These are phyloP conservation scores for Oidium heveae DNA, from an alignment of 2,329 filamentous ascomycete genomes.

Conservation along the genomic window DNA sequence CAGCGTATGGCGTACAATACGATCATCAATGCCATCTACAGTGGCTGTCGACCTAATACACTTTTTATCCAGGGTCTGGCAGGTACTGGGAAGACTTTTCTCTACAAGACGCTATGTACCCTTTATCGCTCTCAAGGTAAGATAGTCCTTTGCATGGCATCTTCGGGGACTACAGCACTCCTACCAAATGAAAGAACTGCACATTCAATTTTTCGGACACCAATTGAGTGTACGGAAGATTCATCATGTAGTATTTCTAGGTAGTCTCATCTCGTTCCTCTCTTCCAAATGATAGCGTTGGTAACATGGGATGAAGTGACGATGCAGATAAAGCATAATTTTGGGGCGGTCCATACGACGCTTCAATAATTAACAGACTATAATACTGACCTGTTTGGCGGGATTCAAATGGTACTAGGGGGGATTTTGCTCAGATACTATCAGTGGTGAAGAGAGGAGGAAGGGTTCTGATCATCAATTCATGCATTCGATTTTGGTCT, in stretches of 20 bases:
- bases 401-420: no score
- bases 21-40: neutral
- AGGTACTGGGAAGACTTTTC: neutral
- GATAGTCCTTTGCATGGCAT: neutral
- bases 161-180: neutral
- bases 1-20: neutral
- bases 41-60: neutral
- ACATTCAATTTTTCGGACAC: neutral
- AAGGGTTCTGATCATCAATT: neutral
- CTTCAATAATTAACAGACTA: neutral
- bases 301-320: neutral
- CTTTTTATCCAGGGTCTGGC: neutral
- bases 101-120: neutral
- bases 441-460: no score
- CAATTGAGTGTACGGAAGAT: neutral
- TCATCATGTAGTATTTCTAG: neutral
- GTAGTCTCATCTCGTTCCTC: neutral
- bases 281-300: neutral
- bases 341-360: neutral
- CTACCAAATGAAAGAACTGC: neutral
- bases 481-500: neutral
- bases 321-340: neutral
- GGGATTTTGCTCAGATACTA: no score
- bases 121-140: neutral
- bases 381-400: no score